Evolutionary conservation across 2,329 filamentous ascomycete species (phyloP).

Genomic region (Cercospora sp.): DNA sequence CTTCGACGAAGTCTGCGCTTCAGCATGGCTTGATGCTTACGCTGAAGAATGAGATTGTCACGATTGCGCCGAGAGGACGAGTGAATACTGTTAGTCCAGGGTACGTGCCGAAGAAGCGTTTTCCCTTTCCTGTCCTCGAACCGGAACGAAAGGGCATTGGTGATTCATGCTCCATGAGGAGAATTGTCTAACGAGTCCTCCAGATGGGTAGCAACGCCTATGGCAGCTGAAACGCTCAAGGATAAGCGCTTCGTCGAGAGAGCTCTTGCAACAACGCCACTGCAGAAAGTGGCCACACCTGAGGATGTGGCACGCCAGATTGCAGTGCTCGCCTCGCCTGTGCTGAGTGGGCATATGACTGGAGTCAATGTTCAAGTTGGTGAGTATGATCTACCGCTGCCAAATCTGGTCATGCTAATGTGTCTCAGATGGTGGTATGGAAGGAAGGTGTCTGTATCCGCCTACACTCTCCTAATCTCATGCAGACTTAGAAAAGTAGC

Average conservation of each 20-base stretch:
- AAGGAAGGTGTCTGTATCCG: conserved; percentile 32
- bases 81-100: conserved; percentile 35
- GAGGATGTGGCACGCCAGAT: conserved; percentile 36
- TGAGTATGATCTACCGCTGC: conserved; percentile 6
- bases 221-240: conserved; percentile 17
- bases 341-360: conserved; percentile 34
- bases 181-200: not conserved
- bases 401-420: not conserved
- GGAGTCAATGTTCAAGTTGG: conserved; percentile 31
- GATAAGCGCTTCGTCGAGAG: conserved; percentile 34
- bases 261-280: conserved; percentile 35
- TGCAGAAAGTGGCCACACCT: conserved; percentile 34
- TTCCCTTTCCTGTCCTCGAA: not conserved
- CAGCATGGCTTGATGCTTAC: conserved; percentile 36
- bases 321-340: conserved; percentile 32
- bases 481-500: not conserved
- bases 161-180: too few relatives aligned
- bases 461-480: not conserved
- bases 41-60: conserved; percentile 38
- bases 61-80: conserved; percentile 31
- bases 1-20: conserved; percentile 33
- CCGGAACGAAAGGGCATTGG: too few relatives aligned
- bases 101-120: not conserved
- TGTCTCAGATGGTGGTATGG: conserved; percentile 36
- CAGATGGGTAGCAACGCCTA: conserved; percentile 10